A percentile compares a stretch with the other conserved stretches of the same genome.
phyloP scores from a whole-genome alignment of 305 asterid species.

The Solanum hybrid region DNA sequence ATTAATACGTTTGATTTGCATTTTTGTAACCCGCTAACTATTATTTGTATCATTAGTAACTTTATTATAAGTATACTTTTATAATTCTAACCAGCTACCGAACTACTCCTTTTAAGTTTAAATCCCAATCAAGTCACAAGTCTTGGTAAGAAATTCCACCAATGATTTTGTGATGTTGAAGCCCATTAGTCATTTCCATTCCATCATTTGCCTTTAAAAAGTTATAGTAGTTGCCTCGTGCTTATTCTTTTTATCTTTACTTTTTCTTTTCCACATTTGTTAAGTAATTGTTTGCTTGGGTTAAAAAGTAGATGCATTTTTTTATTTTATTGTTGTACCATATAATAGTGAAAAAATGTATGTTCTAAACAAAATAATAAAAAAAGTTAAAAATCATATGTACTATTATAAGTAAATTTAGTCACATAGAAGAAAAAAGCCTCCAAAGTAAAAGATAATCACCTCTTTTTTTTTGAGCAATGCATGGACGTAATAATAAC shows the following conservation, averaged over 20 bases:
- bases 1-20: neutral
- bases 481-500: constrained; percentile 4
- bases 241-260: neutral
- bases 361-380: neutral
- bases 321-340: neutral
- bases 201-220: neutral
- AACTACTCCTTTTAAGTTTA: neutral
- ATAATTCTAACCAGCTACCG: neutral
- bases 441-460: neutral
- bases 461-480: neutral
- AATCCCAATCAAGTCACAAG: neutral
- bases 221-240: neutral
- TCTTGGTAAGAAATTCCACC: neutral
- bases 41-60: too few species aligned
- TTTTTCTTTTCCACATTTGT: neutral
- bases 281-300: neutral
- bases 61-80: too few species aligned
- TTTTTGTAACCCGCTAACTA: neutral
- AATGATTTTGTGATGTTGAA: neutral
- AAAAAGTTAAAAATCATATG: neutral
- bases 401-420: neutral
- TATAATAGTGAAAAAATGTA: neutral
- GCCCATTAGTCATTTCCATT: neutral
- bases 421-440: neutral
- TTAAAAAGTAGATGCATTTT: neutral